phyloP scores from a whole-genome alignment of 768 basidiomycete genomes.

The Auriscalpium microsporum region DNA sequence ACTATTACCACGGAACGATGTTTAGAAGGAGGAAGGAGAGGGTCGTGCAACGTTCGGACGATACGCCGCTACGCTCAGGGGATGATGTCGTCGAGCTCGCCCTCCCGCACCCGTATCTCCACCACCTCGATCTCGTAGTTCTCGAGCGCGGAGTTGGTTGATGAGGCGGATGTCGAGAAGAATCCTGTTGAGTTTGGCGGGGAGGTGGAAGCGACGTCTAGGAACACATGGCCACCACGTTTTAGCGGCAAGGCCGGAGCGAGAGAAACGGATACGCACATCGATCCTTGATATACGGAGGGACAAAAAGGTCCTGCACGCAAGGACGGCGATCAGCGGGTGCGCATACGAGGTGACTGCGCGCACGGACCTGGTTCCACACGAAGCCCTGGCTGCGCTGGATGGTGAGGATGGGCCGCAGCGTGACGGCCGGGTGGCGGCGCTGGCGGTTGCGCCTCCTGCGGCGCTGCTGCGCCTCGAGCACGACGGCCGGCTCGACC shows the following conservation, averaged over 20 bases:
- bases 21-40: no score
- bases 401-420: slow-evolving; percentile 80
- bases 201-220: slow-evolving; percentile 78
- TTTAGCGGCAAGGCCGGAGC: slow-evolving; percentile 15
- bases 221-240: not conserved
- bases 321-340: slow-evolving; percentile 1
- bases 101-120: slow-evolving; percentile 76
- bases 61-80: slow-evolving; percentile 28
- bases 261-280: slow-evolving; percentile 44
- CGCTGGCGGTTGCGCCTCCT: slow-evolving; percentile 35
- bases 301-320: slow-evolving; percentile 71
- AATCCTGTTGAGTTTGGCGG: slow-evolving; percentile 63
- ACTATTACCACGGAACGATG: no score
- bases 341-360: not conserved
- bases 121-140: slow-evolving; percentile 85
- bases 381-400: slow-evolving; percentile 84
- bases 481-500: slow-evolving; percentile 40
- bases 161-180: slow-evolving; percentile 60
- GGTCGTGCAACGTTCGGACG: no score
- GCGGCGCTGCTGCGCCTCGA: slow-evolving; percentile 39
- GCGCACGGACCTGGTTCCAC: slow-evolving; percentile 70
- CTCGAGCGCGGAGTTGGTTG: slow-evolving; percentile 48
- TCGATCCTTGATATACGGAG: slow-evolving; percentile 84
- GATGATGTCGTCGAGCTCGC: slow-evolving; percentile 70
- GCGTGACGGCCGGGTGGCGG: slow-evolving; percentile 46